Evolutionary conservation across 2,329 filamentous ascomycete genomes (phyloP).

Genomic region (Beauveria caledonica): DNA sequence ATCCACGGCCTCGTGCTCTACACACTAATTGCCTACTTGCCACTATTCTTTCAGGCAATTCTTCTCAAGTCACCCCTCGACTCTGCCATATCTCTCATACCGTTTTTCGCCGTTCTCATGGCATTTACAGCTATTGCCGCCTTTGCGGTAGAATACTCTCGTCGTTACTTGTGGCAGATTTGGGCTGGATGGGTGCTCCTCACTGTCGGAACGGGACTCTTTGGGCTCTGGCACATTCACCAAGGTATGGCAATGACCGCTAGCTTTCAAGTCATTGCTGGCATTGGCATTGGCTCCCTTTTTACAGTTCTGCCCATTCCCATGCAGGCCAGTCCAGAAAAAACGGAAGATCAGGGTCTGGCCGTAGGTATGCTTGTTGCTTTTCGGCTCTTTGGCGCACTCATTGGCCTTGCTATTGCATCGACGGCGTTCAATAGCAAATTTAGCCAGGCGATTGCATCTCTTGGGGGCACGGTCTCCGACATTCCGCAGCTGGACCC

Average conservation of each 20-base stretch:
- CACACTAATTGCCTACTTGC: slow-evolving; percentile 24
- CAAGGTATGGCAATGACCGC: background rate
- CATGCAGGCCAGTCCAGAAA: background rate
- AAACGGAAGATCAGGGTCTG: background rate
- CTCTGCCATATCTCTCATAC: slow-evolving; percentile 22
- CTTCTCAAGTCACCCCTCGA: slow-evolving; percentile 19
- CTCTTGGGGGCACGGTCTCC: background rate
- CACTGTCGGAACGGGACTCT: background rate
- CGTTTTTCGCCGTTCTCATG: slow-evolving; percentile 14
- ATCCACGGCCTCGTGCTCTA: slow-evolving; percentile 25
- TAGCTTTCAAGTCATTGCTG: background rate
- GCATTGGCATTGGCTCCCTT: background rate
- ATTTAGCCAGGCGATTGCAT: background rate
- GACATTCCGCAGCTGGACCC: background rate
- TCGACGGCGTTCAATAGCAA: background rate
- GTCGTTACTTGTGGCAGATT: background rate
- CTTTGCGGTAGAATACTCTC: background rate
- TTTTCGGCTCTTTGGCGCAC: background rate
- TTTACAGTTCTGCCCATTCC: background rate
- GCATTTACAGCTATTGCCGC: slow-evolving; percentile 11
- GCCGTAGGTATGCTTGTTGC: background rate
- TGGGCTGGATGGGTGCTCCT: background rate
- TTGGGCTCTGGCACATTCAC: background rate
- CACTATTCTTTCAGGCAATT: slow-evolving; percentile 27
- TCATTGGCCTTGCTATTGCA: background rate